Evolutionary conservation across 352 stramenopile species (phyloP).

Genomic region (Aphanomyces stellatus): DNA sequence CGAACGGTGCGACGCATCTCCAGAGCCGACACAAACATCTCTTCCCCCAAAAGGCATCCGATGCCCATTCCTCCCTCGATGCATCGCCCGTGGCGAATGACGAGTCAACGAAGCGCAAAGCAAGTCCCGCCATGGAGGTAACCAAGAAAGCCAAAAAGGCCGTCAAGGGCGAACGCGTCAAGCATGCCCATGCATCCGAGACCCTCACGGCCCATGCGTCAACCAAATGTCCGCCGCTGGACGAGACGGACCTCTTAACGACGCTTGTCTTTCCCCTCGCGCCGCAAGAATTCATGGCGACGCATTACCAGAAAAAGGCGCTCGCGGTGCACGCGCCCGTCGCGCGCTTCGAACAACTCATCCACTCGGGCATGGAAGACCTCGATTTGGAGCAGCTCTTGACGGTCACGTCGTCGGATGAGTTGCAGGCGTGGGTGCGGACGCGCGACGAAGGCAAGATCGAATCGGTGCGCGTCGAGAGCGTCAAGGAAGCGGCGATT

Average conservation of each 20-base stretch:
- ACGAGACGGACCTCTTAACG: background rate
- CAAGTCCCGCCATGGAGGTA: background rate
- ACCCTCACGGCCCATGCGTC: no score
- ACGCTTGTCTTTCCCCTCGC: constrained; percentile 5
- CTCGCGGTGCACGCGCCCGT: constrained; percentile 2
- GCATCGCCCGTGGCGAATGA: background rate
- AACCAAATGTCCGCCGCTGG: background rate
- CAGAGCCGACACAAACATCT: background rate
- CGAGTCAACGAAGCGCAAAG: background rate
- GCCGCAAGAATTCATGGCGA: background rate
- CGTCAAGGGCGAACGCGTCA: background rate
- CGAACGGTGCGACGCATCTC: background rate
- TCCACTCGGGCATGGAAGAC: constrained; percentile 10
- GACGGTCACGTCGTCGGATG: constrained; percentile 13
- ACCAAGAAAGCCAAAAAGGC: background rate
- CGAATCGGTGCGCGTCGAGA: constrained; percentile 22
- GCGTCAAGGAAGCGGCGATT: background rate
- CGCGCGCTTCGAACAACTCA: background rate
- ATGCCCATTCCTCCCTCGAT: background rate
- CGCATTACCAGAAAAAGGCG: constrained; percentile 14
- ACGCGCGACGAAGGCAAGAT: background rate
- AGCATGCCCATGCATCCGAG: background rate
- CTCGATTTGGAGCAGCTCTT: constrained; percentile 19
- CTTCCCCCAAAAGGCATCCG: background rate
- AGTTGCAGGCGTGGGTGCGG: constrained; percentile 22